Conservation (phyloP, 495 filamentous ascomycete genomes). For the Clohesyomyces aquaticus region DNA sequence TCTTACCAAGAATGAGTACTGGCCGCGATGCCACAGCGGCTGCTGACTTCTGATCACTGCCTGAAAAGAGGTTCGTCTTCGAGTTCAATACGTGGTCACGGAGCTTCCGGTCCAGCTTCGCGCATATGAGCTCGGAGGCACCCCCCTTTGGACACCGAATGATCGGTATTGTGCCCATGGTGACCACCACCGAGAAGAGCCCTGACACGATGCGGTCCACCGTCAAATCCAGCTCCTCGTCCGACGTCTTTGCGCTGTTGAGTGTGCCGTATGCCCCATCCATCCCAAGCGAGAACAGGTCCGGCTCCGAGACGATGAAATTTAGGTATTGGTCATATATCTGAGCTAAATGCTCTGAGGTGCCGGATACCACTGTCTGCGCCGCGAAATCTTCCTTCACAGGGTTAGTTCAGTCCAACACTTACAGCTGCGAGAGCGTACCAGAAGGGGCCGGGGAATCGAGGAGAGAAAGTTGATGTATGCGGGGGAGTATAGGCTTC, state of each 20-base stretch:
- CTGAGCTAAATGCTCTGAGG: conserved; percentile 85
- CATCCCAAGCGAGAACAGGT: conserved; percentile 91
- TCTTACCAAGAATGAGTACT: conserved; percentile 71
- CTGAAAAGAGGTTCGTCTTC: conserved; percentile 90
- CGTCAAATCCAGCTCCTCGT: conserved; percentile 82
- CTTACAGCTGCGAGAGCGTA: background rate
- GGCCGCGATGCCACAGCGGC: conserved; percentile 65
- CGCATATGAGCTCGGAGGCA: conserved; percentile 91
- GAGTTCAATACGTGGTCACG: conserved; percentile 97
- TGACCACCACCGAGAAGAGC: conserved; percentile 93
- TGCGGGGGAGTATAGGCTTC: conserved; percentile 86
- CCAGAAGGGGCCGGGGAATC: conserved; percentile 82
- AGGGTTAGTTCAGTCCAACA: conserved; percentile 4
- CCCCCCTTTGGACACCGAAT: conserved; percentile 90
- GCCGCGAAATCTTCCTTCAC: conserved; percentile 82
- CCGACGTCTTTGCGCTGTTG: conserved; percentile 88
- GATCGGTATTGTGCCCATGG: conserved; percentile 92
- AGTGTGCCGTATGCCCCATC: conserved; percentile 90
- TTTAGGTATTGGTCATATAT: conserved; percentile 98
- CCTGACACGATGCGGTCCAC: conserved; percentile 92
- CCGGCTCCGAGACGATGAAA: conserved; percentile 94
- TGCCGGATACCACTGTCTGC: conserved; percentile 79
- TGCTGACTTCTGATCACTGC: conserved; percentile 56
- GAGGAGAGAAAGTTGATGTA: conserved; percentile 98
- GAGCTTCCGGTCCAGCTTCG: conserved; percentile 91